Conservation (phyloP, 1,284 basidiomycete species). For the Malassezia japonica region DNA sequence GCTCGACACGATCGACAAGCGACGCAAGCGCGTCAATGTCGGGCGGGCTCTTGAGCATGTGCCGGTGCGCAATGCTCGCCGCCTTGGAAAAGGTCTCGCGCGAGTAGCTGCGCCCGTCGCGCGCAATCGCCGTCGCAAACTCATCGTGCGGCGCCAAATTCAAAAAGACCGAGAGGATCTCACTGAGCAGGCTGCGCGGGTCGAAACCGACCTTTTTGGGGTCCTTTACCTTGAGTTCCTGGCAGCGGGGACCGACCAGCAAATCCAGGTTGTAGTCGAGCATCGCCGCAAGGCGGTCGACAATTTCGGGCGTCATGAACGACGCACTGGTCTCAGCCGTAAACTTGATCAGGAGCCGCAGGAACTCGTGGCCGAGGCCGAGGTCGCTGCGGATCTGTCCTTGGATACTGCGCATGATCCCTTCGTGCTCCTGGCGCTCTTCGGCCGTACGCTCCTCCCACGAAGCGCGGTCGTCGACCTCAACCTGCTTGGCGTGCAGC, state of each 20-base stretch:
- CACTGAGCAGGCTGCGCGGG: constrained; percentile 69
- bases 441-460: constrained; percentile 61
- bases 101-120: constrained; percentile 81
- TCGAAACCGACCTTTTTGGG: constrained; percentile 83
- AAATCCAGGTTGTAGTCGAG: constrained; percentile 86
- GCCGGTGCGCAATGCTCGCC: constrained; percentile 60
- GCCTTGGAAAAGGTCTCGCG: constrained; percentile 76
- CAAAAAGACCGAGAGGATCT: constrained; percentile 82
- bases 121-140: constrained; percentile 81
- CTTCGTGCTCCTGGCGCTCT: constrained; percentile 74
- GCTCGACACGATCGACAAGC: constrained; percentile 77
- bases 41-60: constrained; percentile 64
- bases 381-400: constrained; percentile 75
- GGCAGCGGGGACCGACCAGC: constrained; percentile 73
- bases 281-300: constrained; percentile 90
- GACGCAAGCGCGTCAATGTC: constrained; percentile 66
- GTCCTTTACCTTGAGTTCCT: constrained; percentile 72
- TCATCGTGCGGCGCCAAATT: constrained; percentile 71
- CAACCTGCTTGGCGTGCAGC: constrained; percentile 72
- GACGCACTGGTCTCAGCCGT: constrained; percentile 81
- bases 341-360: constrained; percentile 80
- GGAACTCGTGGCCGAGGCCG: constrained; percentile 73
- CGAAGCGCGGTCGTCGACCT: constrained; percentile 65
- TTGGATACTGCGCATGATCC: constrained; percentile 68
- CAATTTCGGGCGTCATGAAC: constrained; percentile 94